Evolutionary conservation across 1,284 basidiomycete genomes (phyloP).

Genomic region (Ganoderma lucidum): DNA sequence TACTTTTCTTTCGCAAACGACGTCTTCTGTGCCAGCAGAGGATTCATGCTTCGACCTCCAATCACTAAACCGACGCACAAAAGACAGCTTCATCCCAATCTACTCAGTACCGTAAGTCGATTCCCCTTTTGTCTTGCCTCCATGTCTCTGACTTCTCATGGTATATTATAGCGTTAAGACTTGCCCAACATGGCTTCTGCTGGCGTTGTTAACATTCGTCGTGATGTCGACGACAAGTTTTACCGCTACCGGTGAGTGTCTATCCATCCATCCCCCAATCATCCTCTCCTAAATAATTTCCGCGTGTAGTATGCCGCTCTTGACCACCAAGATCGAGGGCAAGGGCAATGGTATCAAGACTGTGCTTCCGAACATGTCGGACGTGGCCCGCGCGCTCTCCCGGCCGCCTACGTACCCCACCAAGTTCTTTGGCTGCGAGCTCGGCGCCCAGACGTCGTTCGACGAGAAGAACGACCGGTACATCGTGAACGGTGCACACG

Average conservation of each 20-base stretch:
- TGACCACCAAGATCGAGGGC: constrained; percentile 97
- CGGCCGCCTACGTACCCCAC: constrained; percentile 97
- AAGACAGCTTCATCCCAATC: constrained; percentile 63
- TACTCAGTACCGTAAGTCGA: constrained; percentile 63
- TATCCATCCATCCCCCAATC: constrained; percentile 6
- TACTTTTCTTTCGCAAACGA: constrained; percentile 50
- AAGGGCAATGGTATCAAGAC: constrained; percentile 99
- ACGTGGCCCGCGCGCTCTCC: constrained; percentile 95
- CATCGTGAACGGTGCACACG: constrained; percentile 98
- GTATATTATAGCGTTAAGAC: constrained; percentile 59
- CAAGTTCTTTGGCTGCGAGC: constrained; percentile 99
- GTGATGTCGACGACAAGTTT: constrained; percentile 97
- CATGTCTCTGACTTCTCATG: constrained; percentile 8
- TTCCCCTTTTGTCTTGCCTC: constrained; percentile 5
- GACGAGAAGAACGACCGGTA: constrained; percentile 98
- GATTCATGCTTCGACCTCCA: constrained; percentile 92
- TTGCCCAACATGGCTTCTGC: constrained; percentile 81
- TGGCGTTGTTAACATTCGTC: constrained; percentile 94
- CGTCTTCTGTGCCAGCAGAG: constrained; percentile 80
- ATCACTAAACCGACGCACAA: constrained; percentile 72
- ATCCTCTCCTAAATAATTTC: constrained; percentile 20
- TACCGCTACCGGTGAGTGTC: constrained; percentile 81
- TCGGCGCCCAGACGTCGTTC: constrained; percentile 96
- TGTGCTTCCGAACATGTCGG: constrained; percentile 98
- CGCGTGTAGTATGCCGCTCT: constrained; percentile 85